Base-by-base conservation (phyloP, 768 basidiomycete genomes). In the Tephrocybe sp. region DNA sequence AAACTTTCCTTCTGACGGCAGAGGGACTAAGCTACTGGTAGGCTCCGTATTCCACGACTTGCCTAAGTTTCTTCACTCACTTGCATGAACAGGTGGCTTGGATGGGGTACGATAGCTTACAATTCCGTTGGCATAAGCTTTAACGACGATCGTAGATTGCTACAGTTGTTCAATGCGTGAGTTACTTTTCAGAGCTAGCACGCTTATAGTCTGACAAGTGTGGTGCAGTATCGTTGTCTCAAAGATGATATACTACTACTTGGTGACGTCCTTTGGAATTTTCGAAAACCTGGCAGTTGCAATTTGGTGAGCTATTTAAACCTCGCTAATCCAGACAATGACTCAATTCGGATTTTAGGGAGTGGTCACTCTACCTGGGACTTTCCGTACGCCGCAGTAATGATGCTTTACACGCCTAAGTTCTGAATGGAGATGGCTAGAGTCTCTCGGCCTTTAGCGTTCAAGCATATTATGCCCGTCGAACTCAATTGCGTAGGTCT, bases 391-490 rank as follows among this genome's bases (percentile, higher is more conserved):
- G 48, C 33, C 11, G 7, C n/a, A 19, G 7, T 11, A 5, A 8
- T 3, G 3, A 17, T n/a, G 16, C 16, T 9, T 13, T 19, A 4
- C 4, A 1, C 9, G 5, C 19, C 0, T 12, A 22, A 10, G 20
- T 17, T 17, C 16, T 44, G 14, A 45, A 17, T 7, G 43, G 4
- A 9, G 3, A 13, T 20, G 13, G 14, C 1, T 16, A 49, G 48
- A 49, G 40, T 16, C 8, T 42, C 11, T n/a, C 48, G 4, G 40
- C 48, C 1, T 49, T 49, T 11, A 49, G 48, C 11, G 48, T 23
- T 5, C 48, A 49, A 13, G 48, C 40, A 26, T 49, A 49, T 17
- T 49, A 49, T 42, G 48, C 39, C 2, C 32, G 39, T 16, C 39
- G 48, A 9, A 34, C 22, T 3, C n/a, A 49, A 6, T 16, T 42